These are phyloP conservation scores for Beauveria rudraprayagi DNA, from an alignment of 2,329 filamentous ascomycete species.

Conservation along the genomic window DNA sequence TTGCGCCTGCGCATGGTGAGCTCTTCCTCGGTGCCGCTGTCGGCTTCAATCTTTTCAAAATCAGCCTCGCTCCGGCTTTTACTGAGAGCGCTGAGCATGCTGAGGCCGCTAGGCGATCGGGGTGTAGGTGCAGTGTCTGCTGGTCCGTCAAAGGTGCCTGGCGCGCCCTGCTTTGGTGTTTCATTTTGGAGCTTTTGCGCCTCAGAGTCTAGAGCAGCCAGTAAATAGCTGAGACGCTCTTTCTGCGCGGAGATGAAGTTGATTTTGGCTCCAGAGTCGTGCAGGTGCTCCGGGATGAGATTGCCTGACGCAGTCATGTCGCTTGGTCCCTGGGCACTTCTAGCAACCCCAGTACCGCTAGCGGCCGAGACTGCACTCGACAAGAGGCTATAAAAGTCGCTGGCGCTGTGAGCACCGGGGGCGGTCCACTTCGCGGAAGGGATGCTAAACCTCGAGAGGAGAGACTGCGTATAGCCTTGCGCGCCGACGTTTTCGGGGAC, in stretches of 20 bases:
- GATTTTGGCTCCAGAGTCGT: conserved; percentile 56
- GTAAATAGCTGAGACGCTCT: conserved; percentile 64
- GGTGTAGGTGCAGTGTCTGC: conserved; percentile 29
- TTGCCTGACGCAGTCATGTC: conserved; percentile 38
- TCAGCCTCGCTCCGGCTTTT: conserved; percentile 82
- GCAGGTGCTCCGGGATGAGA: conserved; percentile 64
- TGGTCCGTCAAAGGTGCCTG: conserved; percentile 16
- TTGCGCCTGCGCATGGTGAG: conserved; percentile 28
- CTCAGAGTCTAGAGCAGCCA: conserved; percentile 73
- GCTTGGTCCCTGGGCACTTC: conserved; percentile 16
- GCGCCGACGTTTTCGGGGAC: conserved; percentile 34
- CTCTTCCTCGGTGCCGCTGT: conserved; percentile 54
- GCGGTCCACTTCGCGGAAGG: conserved; percentile 56
- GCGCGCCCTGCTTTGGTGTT: conserved; percentile 21
- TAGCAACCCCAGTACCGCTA: conserved; percentile 34
- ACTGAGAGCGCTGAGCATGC: conserved; percentile 49
- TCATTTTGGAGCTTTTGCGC: conserved; percentile 50
- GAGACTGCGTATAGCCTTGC: conserved; percentile 65
- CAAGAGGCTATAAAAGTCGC: conserved; percentile 71
- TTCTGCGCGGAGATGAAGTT: conserved; percentile 72
- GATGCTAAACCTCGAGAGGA: conserved; percentile 81
- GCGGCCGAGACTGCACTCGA: conserved; percentile 64
- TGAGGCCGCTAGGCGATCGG: conserved; percentile 40
- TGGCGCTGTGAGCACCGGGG: conserved; percentile 33
- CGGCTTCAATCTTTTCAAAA: conserved; percentile 80